Percentiles rank a stretch among this genome's conserved stretches.
Evolutionary conservation across 2,329 filamentous ascomycete genomes (phyloP).

Genomic region (Cladosporium sp.): DNA sequence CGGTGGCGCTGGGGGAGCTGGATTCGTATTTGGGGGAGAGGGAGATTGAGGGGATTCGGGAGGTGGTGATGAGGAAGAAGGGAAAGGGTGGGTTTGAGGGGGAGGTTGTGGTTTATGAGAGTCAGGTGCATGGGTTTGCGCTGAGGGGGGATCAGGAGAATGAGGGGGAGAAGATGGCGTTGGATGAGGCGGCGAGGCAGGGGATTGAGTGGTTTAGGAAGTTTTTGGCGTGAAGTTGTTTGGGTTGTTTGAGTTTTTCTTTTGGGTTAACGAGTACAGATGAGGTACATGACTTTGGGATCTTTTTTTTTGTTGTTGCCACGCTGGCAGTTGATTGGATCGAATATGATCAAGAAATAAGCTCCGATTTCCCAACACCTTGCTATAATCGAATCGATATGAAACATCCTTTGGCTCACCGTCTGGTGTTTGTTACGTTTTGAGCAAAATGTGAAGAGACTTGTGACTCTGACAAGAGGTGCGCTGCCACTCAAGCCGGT

Average conservation of each 20-base stretch:
- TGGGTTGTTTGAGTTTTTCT: not conserved
- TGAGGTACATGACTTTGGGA: no score
- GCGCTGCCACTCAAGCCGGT: not conserved
- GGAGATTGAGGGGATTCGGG: slow-evolving; percentile 37
- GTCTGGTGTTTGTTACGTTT: not conserved
- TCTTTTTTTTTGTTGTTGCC: not conserved
- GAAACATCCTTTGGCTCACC: not conserved
- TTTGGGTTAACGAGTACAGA: no score
- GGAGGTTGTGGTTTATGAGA: slow-evolving; percentile 40
- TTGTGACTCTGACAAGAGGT: not conserved
- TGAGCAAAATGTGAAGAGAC: not conserved
- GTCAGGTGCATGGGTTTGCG: slow-evolving; percentile 43
- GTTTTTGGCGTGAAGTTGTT: slow-evolving; percentile 7
- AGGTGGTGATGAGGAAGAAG: slow-evolving; percentile 37
- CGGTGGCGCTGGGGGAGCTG: slow-evolving; percentile 39
- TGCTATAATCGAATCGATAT: not conserved
- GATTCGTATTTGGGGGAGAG: slow-evolving; percentile 38
- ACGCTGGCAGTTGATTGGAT: not conserved
- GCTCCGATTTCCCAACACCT: not conserved
- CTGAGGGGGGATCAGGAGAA: slow-evolving; percentile 39
- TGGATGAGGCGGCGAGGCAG: slow-evolving; percentile 40
- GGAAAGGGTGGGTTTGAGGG: slow-evolving; percentile 27
- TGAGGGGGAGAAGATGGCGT: slow-evolving; percentile 44
- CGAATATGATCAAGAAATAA: not conserved
- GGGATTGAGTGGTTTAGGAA: slow-evolving; percentile 21